Evolutionary conservation across 345 rosid genomes (phyloP).

Genomic region (Citrus cavaleriei): DNA sequence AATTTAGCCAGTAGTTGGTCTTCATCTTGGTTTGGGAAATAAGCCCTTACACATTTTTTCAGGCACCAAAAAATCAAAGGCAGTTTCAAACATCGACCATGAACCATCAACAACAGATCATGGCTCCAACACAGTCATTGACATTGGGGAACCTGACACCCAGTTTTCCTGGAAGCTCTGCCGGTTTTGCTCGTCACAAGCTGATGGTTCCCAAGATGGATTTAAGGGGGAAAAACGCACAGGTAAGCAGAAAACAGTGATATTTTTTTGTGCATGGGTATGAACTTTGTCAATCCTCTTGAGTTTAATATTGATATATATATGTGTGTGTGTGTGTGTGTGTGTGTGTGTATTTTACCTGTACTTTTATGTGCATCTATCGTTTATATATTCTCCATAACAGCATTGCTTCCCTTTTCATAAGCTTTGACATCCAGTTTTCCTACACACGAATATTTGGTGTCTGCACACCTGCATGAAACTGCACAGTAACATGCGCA

Average conservation of each 20-base stretch:
- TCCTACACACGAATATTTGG: not conserved
- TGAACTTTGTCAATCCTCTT: not conserved
- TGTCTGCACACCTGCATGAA: not conserved
- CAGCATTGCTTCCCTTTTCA: not conserved
- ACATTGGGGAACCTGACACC: not conserved
- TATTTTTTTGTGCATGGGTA: too few species aligned
- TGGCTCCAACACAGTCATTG: not conserved
- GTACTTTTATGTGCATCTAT: not conserved
- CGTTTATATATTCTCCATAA: not conserved
- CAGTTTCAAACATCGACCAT: slow-evolving; percentile 5
- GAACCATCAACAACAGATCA: slow-evolving; percentile 7
- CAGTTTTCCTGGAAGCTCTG: slow-evolving; percentile 14
- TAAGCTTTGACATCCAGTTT: too few species aligned
- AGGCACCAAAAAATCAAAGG: slow-evolving; percentile 14
- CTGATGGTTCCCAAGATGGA: slow-evolving; percentile 5
- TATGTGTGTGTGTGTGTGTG: too few species aligned
- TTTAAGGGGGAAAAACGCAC: slow-evolving; percentile 7
- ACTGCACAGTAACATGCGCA: not conserved
- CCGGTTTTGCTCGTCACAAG: not conserved
- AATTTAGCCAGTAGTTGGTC: not conserved
- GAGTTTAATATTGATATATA: not conserved
- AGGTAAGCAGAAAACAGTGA: slow-evolving; percentile 18
- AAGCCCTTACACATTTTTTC: not conserved
- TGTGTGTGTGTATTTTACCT: too few species aligned
- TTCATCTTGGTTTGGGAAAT: not conserved